Conservation (phyloP, 495 filamentous ascomycete species). For the Aspergillus cristatus region DNA sequence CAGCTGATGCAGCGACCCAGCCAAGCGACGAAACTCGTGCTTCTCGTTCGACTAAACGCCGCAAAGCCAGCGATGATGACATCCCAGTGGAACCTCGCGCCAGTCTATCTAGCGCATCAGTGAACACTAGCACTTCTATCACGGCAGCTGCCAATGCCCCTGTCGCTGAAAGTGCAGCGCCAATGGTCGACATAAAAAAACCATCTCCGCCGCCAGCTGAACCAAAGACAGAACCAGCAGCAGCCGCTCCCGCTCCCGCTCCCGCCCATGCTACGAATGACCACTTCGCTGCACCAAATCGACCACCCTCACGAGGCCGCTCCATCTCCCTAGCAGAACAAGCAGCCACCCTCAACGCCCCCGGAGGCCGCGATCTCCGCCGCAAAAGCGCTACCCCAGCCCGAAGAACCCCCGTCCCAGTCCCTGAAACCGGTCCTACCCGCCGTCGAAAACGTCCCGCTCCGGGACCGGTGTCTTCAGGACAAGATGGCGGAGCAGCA, state of each 20-base stretch:
- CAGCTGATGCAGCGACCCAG: not conserved
- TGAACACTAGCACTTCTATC: constrained; percentile 36
- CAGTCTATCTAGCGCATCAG: constrained; percentile 3
- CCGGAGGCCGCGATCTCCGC: constrained; percentile 30
- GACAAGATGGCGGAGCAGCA: constrained; percentile 61
- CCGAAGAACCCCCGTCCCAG: constrained; percentile 43
- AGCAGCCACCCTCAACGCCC: constrained; percentile 6
- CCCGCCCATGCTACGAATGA: constrained; percentile 2
- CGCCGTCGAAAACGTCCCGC: constrained; percentile 61
- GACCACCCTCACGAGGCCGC: constrained; percentile 37
- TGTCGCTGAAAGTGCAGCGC: constrained; percentile 9
- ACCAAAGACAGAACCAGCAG: constrained; percentile 18
- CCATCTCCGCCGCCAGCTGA: constrained; percentile 19
- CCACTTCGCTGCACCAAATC: constrained; percentile 25
- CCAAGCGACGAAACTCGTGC: constrained; percentile 9
- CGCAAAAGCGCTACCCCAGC: constrained; percentile 40
- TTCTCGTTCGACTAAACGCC: constrained; percentile 15
- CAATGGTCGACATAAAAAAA: not conserved
- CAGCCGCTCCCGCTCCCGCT: constrained; percentile 3
- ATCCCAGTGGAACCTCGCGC: constrained; percentile 12
- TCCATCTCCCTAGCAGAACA: constrained; percentile 29
- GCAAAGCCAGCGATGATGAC: constrained; percentile 12
- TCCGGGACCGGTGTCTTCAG: constrained; percentile 62
- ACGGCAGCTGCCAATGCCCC: constrained; percentile 20
- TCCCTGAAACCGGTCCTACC: constrained; percentile 36